phyloP scores from a whole-genome alignment of 345 rosid genomes.

The Gossypium raimondii region DNA sequence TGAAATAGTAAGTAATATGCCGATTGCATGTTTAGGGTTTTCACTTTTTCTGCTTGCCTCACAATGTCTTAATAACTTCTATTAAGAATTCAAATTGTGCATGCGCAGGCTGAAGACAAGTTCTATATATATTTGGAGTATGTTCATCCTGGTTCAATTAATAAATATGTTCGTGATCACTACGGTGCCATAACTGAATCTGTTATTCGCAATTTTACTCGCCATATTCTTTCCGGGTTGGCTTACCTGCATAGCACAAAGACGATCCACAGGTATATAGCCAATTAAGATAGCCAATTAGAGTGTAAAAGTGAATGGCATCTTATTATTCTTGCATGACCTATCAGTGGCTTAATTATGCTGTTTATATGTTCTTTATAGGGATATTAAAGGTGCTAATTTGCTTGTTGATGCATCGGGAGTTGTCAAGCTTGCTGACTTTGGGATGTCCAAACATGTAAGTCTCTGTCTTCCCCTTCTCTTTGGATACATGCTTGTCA shows the following conservation, averaged over 20 bases:
- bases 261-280: slow-evolving; percentile 80
- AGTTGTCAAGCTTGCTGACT: slow-evolving; percentile 92
- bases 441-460: slow-evolving; percentile 98
- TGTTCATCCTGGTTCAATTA: slow-evolving; percentile 96
- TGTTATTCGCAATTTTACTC: slow-evolving; percentile 84
- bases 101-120: slow-evolving; percentile 62
- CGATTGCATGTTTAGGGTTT: slow-evolving; percentile 12
- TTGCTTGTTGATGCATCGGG: slow-evolving; percentile 95
- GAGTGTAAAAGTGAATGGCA: background rate
- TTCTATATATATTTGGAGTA: slow-evolving; percentile 89
- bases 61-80: slow-evolving; percentile 11
- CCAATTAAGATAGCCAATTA: background rate
- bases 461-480: slow-evolving; percentile 25
- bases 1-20: slow-evolving; percentile 70
- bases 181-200: slow-evolving; percentile 89
- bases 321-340: slow-evolving; percentile 3
- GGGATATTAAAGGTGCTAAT: slow-evolving; percentile 99
- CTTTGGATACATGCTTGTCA: background rate
- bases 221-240: slow-evolving; percentile 85
- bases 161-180: slow-evolving; percentile 79
- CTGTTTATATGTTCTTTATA: slow-evolving; percentile 26
- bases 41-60: background rate
- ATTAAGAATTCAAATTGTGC: slow-evolving; percentile 13
- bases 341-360: slow-evolving; percentile 14
- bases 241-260: slow-evolving; percentile 84